Percentiles rank a stretch among this genome's conserved stretches.
These are phyloP conservation scores for Fraxinus albicans DNA, from an alignment of 305 asterid genomes.

Conservation along the genomic window DNA sequence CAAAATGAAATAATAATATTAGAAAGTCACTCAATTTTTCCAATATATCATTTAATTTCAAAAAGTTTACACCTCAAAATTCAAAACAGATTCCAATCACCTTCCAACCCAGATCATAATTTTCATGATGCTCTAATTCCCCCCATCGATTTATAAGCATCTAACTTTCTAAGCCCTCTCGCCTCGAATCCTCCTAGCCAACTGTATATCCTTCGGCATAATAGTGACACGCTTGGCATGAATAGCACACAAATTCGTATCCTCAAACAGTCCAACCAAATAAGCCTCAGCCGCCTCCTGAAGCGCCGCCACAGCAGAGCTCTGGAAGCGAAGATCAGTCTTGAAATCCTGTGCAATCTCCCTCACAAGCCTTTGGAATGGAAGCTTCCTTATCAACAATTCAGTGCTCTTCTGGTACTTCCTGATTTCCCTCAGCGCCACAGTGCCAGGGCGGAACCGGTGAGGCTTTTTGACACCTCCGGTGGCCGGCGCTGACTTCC, in stretches of 20 bases:
- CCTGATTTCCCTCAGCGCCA: conserved; percentile 36
- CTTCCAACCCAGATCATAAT: background rate
- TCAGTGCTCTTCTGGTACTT: conserved; percentile 46
- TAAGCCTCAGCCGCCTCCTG: conserved; percentile 65
- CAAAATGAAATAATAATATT: too few relatives aligned
- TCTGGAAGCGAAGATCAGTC: conserved; percentile 67
- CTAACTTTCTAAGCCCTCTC: conserved; percentile 32
- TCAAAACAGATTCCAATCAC: background rate
- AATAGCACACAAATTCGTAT: conserved; percentile 43
- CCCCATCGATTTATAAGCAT: too few relatives aligned
- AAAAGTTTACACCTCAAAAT: background rate
- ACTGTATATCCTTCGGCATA: conserved; percentile 41
- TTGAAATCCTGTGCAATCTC: conserved; percentile 74
- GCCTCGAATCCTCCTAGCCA: conserved; percentile 44
- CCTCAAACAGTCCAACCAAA: conserved; percentile 53
- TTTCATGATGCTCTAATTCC: background rate
- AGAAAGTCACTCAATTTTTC: too few relatives aligned
- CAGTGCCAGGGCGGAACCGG: conserved; percentile 34
- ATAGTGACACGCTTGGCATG: conserved; percentile 36
- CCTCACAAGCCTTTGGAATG: conserved; percentile 37
- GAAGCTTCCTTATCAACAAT: conserved; percentile 33
- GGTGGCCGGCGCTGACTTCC: conserved; percentile 41
- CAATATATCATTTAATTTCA: too few relatives aligned
- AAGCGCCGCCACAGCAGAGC: conserved; percentile 57
- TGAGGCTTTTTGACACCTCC: conserved; percentile 17